A percentile compares a stretch with the other conserved stretches of the same genome.
Evolutionary conservation across 2,329 filamentous ascomycete genomes (phyloP).

Genomic region (Akanthomyces lecanii): DNA sequence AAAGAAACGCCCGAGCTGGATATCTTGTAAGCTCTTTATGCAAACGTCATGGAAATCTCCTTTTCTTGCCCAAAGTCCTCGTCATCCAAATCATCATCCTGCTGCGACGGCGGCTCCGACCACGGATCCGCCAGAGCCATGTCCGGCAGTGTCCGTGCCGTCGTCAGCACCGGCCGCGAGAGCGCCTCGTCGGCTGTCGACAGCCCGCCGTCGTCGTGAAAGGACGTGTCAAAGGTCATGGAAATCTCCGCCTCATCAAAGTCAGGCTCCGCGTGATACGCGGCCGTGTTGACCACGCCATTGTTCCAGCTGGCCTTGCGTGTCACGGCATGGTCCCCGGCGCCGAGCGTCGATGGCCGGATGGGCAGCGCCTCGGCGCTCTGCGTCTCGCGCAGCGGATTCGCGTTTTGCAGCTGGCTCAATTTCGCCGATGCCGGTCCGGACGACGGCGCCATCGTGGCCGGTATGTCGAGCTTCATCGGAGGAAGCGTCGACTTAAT

Average conservation of each 20-base stretch:
- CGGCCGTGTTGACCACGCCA: slow-evolving; percentile 21
- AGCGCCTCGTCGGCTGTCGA: slow-evolving; percentile 30
- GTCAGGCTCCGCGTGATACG: slow-evolving; percentile 26
- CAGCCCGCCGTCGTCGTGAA: slow-evolving; percentile 33
- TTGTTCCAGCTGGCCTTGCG: slow-evolving; percentile 17
- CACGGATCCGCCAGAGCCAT: slow-evolving; percentile 59
- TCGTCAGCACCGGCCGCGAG: slow-evolving; percentile 28
- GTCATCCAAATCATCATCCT: slow-evolving; percentile 50
- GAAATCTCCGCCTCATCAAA: slow-evolving; percentile 54
- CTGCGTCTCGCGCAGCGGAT: slow-evolving; percentile 40
- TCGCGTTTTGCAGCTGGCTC: slow-evolving; percentile 1
- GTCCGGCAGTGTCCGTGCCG: slow-evolving; percentile 47
- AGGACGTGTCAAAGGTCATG: slow-evolving; percentile 70
- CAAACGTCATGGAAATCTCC: slow-evolving; percentile 80
- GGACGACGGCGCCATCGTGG: slow-evolving; percentile 21
- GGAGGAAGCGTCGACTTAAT: slow-evolving; percentile 84
- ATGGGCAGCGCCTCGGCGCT: slow-evolving; percentile 39
- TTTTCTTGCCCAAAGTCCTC: slow-evolving; percentile 68
- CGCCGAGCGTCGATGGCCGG: slow-evolving; percentile 19
- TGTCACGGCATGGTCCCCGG: slow-evolving; percentile 19
- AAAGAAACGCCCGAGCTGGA: slow-evolving; percentile 11
- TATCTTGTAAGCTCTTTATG: slow-evolving; percentile 37
- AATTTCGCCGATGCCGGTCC: slow-evolving; percentile 22
- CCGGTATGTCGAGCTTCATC: slow-evolving; percentile 68
- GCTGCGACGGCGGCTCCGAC: slow-evolving; percentile 28